Base-by-base conservation (phyloP, 305 asterid species). In the Ajuga reptans region DNA sequence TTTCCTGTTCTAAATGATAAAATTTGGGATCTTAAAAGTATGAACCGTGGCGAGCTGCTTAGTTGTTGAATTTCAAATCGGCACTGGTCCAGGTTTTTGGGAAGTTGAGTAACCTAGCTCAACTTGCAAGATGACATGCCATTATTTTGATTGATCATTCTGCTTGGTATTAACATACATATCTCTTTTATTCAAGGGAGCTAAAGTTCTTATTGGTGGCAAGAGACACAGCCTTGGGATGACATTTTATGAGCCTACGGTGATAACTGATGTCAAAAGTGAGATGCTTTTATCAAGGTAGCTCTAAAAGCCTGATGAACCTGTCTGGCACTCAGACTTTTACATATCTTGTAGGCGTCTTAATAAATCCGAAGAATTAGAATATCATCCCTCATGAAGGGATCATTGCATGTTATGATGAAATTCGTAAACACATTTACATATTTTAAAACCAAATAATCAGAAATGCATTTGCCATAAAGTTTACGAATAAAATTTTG, bases 191-290 rank as follows among this genome's bases (percentile, higher is more conserved):
- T 75, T 77, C 63, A 72, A 91, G 96, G 99, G 99, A 73, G 99
- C 99, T 79, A 94, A 85, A 84, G 85, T 94, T 66, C 82, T 89
- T 18, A 59, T 68, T 70, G 97, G 99, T 3, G 96, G 97, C 61
- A 91, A 91, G 80, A 86, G 85, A 54, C 99, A 93, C 79, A 76
- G 85, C 79, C 95, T 91, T 61, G 99, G 99, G 74, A 78, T 75
- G 95, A 86, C 88, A 50, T 93, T 89, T 81, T 93, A 85, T 72
- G 96, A 91, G 84, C 97, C 99, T 68, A 93, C 99, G 0, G 93
- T 94, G 72, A 75, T 91, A 4, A 57, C 87, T 72, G 97, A 85
- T 75, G 95, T 94, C 70, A 86, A 85, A 36, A 89, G 75, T 69
- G 93, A 91, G 78, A 91, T 94, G 97, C 90, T 81, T 24, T 41